Evolutionary conservation across 73 alveolate species (phyloP).

Genomic region (Paramecium bursaria): DNA sequence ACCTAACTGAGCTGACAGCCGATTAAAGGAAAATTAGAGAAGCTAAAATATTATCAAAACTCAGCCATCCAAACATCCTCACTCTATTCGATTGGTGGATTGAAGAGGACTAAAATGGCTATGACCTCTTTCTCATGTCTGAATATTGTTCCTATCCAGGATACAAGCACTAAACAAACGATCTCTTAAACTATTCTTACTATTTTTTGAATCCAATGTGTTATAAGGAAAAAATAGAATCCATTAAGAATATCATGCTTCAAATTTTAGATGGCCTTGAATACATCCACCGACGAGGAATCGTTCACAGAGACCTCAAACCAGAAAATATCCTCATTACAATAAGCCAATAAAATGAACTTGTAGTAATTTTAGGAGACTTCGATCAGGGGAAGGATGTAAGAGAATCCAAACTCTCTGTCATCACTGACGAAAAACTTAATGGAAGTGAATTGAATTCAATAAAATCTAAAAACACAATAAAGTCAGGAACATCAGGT

Average conservation of each 20-base stretch:
- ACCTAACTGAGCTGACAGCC: slow-evolving; percentile 20
- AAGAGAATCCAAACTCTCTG: slow-evolving; percentile 48
- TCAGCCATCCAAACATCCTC: slow-evolving; percentile 37
- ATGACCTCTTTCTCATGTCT: background rate
- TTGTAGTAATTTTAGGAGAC: slow-evolving; percentile 28
- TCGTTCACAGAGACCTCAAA: slow-evolving; percentile 53
- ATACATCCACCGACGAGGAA: slow-evolving; percentile 47
- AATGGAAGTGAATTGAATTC: slow-evolving; percentile 7
- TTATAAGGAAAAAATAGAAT: slow-evolving; percentile 20
- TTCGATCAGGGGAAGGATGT: slow-evolving; percentile 61
- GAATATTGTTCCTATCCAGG: slow-evolving; percentile 57
- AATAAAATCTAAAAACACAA: slow-evolving; percentile 47
- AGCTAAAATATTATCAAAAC: slow-evolving; percentile 47
- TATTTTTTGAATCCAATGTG: slow-evolving; percentile 37
- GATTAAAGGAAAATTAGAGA: slow-evolving; percentile 52
- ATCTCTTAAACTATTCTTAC: slow-evolving; percentile 30
- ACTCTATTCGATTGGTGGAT: slow-evolving; percentile 65
- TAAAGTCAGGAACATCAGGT: slow-evolving; percentile 45
- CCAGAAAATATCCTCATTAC: slow-evolving; percentile 47
- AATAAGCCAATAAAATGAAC: background rate
- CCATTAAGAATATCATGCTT: slow-evolving; percentile 18
- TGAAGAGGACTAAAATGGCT: slow-evolving; percentile 37
- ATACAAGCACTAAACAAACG: slow-evolving; percentile 46
- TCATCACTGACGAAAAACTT: slow-evolving; percentile 45
- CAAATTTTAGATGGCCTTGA: slow-evolving; percentile 56